Conservation (phyloP, 768 basidiomycete species). For the Tricholoma furcatifolium region DNA sequence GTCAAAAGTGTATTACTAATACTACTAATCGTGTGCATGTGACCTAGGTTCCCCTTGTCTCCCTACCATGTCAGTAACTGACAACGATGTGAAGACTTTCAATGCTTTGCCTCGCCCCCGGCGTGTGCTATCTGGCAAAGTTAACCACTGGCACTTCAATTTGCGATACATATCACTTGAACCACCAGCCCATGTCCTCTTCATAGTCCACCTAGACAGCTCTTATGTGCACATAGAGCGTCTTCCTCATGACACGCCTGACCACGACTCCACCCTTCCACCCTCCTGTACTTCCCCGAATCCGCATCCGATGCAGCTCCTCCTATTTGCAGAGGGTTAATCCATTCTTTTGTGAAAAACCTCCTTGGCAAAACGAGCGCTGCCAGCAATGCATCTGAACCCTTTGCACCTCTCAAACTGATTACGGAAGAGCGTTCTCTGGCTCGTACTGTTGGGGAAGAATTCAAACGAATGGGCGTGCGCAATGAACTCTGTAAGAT, state of each 20-base stretch:
- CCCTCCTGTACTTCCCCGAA: conserved; percentile 32
- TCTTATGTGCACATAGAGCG: conserved; percentile 22
- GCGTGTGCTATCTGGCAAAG: conserved; percentile 17
- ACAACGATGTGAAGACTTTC: conserved; percentile 24
- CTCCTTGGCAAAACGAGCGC: not conserved
- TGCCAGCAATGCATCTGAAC: not conserved
- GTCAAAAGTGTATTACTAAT: too few species aligned
- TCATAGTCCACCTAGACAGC: conserved; percentile 27
- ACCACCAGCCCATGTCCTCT: conserved; percentile 30
- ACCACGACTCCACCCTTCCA: conserved; percentile 16
- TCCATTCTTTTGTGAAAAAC: conserved; percentile 25
- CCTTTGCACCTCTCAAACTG: conserved; percentile 23
- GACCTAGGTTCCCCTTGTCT: not conserved
- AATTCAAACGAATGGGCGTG: conserved; percentile 28
- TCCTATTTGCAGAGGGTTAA: conserved; percentile 26
- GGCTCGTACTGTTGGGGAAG: conserved; percentile 22
- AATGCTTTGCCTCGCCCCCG: conserved; percentile 23
- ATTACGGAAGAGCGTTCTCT: conserved; percentile 24
- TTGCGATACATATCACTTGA: conserved; percentile 32
- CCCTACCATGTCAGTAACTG: too few species aligned
- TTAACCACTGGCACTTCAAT: conserved; percentile 35
- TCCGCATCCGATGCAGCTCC: conserved; percentile 27
- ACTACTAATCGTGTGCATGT: too few species aligned
- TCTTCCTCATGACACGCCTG: conserved; percentile 18
- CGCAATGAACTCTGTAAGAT: conserved; percentile 24